These are phyloP conservation scores for Alternaria brassicicola DNA, from an alignment of 2,329 filamentous ascomycete species.

Conservation along the genomic window DNA sequence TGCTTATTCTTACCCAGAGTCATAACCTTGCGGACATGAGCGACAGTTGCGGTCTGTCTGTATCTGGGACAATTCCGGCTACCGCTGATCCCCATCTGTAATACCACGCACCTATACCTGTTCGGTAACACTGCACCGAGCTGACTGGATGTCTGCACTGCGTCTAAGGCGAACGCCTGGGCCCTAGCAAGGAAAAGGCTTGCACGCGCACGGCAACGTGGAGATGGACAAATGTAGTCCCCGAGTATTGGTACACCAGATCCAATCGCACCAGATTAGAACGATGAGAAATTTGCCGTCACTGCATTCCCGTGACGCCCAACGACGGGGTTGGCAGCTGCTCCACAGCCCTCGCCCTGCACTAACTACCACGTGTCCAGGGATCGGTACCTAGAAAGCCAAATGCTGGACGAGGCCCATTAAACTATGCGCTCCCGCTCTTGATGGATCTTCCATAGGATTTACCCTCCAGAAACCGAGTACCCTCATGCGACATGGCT, in stretches of 20 bases:
- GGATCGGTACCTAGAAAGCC: neutral
- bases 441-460: neutral
- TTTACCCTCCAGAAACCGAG: neutral
- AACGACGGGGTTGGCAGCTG: neutral
- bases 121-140: conserved; percentile 8
- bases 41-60: neutral
- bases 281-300: neutral
- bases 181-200: conserved; percentile 5
- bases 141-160: conserved; percentile 1
- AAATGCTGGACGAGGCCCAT: neutral
- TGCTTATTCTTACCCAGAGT: neutral
- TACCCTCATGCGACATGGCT: conserved; percentile 18
- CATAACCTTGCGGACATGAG: neutral
- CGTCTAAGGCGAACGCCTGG: neutral
- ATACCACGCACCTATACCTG: conserved; percentile 6
- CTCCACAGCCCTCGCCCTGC: neutral
- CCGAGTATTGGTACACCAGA: conserved; percentile 6
- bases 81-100: conserved; percentile 14
- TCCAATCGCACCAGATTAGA: conserved; percentile 2
- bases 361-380: neutral
- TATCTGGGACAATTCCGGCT: neutral
- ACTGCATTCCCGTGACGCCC: neutral
- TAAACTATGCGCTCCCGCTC: conserved; percentile 5
- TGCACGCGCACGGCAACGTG: neutral
- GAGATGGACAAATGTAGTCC: neutral